Conservation (phyloP, 768 basidiomycete genomes). For the Exidia glandulosa region DNA sequence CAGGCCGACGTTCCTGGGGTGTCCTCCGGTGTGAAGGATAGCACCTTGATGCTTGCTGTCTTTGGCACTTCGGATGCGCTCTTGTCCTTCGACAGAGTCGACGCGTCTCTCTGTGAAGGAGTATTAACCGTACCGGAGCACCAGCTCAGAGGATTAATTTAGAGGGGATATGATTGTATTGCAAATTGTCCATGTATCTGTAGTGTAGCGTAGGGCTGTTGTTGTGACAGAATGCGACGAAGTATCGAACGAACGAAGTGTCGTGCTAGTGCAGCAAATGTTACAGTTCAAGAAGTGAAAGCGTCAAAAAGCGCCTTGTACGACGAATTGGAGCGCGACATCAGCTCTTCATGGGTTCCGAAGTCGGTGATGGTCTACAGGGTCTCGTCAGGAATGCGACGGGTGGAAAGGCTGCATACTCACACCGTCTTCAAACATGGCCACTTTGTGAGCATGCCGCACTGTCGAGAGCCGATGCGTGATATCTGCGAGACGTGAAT, state of each 20-base stretch:
- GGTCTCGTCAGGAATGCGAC: background rate
- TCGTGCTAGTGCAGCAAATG: background rate
- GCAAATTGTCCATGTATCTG: background rate
- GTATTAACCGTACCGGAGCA: slow-evolving; percentile 59
- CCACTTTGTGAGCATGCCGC: slow-evolving; percentile 65
- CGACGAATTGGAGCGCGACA: slow-evolving; percentile 16
- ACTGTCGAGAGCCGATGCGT: slow-evolving; percentile 76
- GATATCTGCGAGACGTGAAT: slow-evolving; percentile 47
- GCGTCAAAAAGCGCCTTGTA: slow-evolving; percentile 3
- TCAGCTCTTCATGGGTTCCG: slow-evolving; percentile 59
- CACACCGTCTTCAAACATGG: slow-evolving; percentile 11
- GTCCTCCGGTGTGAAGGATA: slow-evolving; percentile 78
- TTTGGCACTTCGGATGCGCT: slow-evolving; percentile 47
- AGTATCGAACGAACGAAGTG: background rate
- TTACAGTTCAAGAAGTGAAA: background rate
- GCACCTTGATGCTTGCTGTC: slow-evolving; percentile 78
- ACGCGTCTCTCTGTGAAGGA: slow-evolving; percentile 57
- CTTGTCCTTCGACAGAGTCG: slow-evolving; percentile 43
- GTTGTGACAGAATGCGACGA: background rate
- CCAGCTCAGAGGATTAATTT: slow-evolving; percentile 16
- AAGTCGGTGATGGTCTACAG: slow-evolving; percentile 62
- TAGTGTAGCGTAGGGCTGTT: background rate
- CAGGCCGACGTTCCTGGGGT: slow-evolving; percentile 84
- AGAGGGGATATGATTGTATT: background rate
- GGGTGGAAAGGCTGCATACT: background rate